These are phyloP conservation scores for Claviceps sorghi DNA, from an alignment of 2,329 filamentous ascomycete species.

Conservation along the genomic window DNA sequence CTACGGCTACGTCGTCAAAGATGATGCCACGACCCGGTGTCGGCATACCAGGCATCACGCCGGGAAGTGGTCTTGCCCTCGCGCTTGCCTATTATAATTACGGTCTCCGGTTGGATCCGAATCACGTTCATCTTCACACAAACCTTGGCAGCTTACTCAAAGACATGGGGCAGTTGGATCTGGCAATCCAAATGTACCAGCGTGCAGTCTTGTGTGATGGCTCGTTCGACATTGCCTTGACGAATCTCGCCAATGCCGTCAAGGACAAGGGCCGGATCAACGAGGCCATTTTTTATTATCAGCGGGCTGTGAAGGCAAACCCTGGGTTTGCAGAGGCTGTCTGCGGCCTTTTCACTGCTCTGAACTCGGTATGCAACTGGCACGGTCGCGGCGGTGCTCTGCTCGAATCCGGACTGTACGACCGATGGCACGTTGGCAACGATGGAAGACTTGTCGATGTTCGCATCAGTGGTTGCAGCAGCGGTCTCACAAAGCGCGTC, in stretches of 20 bases:
- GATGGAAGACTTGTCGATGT: conserved; percentile 70
- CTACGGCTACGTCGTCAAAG: conserved; percentile 9
- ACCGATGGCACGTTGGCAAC: conserved; percentile 88
- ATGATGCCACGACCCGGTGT: conserved; percentile 29
- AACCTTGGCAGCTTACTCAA: conserved; percentile 92
- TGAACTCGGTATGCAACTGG: conserved; percentile 97
- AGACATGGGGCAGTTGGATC: conserved; percentile 82
- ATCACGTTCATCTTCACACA: conserved; percentile 91
- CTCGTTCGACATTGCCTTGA: conserved; percentile 92
- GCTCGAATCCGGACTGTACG: conserved; percentile 55
- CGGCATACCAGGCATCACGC: conserved; percentile 60
- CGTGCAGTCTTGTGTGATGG: conserved; percentile 81
- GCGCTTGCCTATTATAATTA: conserved; percentile 94
- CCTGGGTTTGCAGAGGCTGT: conserved; percentile 95
- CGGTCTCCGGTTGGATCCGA: conserved; percentile 68
- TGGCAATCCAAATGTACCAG: conserved; percentile 95
- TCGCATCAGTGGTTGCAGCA: conserved; percentile 40
- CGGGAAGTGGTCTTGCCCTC: conserved; percentile 75
- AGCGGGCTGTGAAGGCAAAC: conserved; percentile 76
- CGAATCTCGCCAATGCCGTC: conserved; percentile 92
- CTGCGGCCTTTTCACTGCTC: conserved; percentile 81
- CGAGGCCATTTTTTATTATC: conserved; percentile 87
- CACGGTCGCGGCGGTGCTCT: conserved; percentile 73
- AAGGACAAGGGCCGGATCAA: conserved; percentile 89
- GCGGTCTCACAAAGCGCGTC: conserved; percentile 80